Conservation (phyloP, 2,329 filamentous ascomycete species). For the Aureobasidium sp. region DNA sequence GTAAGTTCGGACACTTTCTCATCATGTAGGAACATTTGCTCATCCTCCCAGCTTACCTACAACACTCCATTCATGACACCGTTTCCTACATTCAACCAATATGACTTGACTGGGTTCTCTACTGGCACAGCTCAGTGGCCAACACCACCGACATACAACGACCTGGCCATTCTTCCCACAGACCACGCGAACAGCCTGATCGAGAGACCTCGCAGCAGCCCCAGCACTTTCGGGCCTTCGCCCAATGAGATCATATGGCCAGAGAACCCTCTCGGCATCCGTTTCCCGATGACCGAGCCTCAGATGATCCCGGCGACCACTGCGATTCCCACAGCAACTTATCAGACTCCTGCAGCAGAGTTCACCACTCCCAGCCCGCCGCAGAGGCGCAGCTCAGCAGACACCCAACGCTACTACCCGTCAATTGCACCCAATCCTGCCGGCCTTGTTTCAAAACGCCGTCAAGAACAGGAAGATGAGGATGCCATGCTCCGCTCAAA, state of each 20-base stretch:
- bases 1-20: not conserved
- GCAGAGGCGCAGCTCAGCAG: conserved; percentile 17
- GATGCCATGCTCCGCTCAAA: conserved; percentile 20
- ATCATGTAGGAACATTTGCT: not conserved
- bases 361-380: conserved; percentile 24
- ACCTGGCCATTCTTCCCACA: conserved; percentile 5
- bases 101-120: conserved; percentile 21
- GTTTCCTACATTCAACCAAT: conserved; percentile 25
- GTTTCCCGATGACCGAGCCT: conserved; percentile 24
- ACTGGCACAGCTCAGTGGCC: conserved; percentile 14
- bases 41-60: conserved; percentile 20
- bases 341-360: conserved; percentile 20
- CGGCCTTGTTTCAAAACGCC: conserved; percentile 32
- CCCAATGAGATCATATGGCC: conserved; percentile 34
- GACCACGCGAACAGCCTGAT: not conserved
- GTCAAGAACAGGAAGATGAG: conserved; percentile 34
- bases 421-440: conserved; percentile 39
- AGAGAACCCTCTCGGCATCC: conserved; percentile 35
- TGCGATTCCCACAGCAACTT: not conserved
- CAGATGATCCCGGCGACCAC: not conserved
- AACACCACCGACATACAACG: conserved; percentile 10
- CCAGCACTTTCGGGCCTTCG: conserved; percentile 24
- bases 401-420: conserved; percentile 33
- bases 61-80: conserved; percentile 30
- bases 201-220: conserved; percentile 12